Evolutionary conservation across 768 basidiomycete genomes (phyloP).

Genomic region (Amanita rubescens): DNA sequence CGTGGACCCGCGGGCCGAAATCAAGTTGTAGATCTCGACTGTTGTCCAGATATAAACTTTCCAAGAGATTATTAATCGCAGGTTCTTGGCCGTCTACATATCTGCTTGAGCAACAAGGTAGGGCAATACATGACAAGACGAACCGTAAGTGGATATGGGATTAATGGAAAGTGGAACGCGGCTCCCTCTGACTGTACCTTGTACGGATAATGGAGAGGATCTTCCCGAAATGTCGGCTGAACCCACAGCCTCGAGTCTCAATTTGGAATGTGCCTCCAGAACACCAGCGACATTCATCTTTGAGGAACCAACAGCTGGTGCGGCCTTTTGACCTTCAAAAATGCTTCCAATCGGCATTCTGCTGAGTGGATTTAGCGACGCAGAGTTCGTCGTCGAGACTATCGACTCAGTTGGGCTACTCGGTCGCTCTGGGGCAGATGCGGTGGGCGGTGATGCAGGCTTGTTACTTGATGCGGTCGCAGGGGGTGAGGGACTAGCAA

Average conservation of each 20-base stretch:
- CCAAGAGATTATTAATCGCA: conserved; percentile 81
- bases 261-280: conserved; percentile 67
- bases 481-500: conserved; percentile 12
- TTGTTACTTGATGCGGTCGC: conserved; percentile 13
- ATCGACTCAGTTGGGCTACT: conserved; percentile 81
- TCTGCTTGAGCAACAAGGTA: conserved; percentile 1
- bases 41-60: conserved; percentile 84
- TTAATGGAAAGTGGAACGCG: conserved; percentile 43
- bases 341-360: conserved; percentile 58
- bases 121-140: conserved; percentile 13
- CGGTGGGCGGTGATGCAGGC: conserved; percentile 19
- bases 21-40: conserved; percentile 81
- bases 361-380: conserved; percentile 48
- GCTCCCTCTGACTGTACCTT: conserved; percentile 43
- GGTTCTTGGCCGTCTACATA: conserved; percentile 80
- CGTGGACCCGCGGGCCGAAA: conserved; percentile 84
- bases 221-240: conserved; percentile 71
- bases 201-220: conserved; percentile 66
- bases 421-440: conserved; percentile 43
- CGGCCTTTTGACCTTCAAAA: conserved; percentile 76
- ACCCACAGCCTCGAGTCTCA: conserved; percentile 43
- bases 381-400: conserved; percentile 62
- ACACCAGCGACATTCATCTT: conserved; percentile 78
- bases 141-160: conserved; percentile 70
- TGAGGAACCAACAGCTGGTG: conserved; percentile 84